These are phyloP conservation scores for Aspergillus neoniger DNA, from an alignment of 2,329 filamentous ascomycete genomes.

Conservation along the genomic window DNA sequence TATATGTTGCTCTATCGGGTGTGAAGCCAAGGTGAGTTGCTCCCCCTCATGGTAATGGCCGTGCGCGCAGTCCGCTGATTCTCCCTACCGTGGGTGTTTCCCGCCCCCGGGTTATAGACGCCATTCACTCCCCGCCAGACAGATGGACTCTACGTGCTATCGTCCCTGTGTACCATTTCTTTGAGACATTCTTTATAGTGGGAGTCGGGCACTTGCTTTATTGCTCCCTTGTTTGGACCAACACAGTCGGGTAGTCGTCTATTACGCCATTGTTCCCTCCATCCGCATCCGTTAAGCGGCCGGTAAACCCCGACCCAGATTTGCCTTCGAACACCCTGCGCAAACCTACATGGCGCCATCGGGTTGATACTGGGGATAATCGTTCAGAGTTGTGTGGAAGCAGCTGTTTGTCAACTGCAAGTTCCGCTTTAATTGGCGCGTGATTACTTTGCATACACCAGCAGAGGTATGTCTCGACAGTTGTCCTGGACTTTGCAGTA, in stretches of 20 bases:
- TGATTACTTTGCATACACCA: not conserved
- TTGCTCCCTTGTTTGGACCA: not conserved
- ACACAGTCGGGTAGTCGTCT: not conserved
- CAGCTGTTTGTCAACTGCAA: not conserved
- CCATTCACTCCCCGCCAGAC: constrained; percentile 13
- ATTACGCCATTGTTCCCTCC: constrained; percentile 4
- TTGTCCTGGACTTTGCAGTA: not conserved
- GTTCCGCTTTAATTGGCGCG: not conserved
- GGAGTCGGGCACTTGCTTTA: not conserved
- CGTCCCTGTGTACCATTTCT: constrained; percentile 8
- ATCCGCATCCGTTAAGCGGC: constrained; percentile 9
- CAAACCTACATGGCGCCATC: not conserved
- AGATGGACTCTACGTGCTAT: constrained; percentile 11
- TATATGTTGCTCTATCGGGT: constrained; percentile 10
- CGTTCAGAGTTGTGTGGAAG: not conserved
- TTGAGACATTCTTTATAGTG: not conserved
- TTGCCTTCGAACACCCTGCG: not conserved
- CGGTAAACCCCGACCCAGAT: constrained; percentile 1
- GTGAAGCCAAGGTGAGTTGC: constrained; percentile 14
- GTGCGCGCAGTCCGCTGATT: constrained; percentile 20
- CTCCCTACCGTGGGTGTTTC: constrained; percentile 20
- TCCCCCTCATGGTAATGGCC: not conserved
- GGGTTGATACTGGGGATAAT: not conserved
- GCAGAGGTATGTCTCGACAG: constrained; percentile 2
- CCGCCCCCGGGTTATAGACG: constrained; percentile 17